These are phyloP conservation scores for Phylloporus scabripes DNA, from an alignment of 768 basidiomycete genomes.

Conservation along the genomic window DNA sequence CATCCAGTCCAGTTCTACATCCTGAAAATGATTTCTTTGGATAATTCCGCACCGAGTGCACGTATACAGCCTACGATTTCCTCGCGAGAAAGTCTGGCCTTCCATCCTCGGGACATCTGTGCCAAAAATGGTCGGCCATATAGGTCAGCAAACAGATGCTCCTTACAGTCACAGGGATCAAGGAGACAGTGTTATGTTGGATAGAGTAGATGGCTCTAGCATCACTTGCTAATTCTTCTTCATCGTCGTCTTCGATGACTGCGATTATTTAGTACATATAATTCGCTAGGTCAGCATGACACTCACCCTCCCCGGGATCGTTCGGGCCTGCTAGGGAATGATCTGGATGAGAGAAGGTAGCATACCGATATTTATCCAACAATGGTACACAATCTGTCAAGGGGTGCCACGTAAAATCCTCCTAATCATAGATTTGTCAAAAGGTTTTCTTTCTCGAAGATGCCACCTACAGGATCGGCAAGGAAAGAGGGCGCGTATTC, in stretches of 20 bases:
- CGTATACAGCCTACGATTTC: conserved; percentile 40
- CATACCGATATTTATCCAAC: conserved; percentile 67
- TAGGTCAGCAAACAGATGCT: background rate
- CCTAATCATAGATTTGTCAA: conserved; percentile 39
- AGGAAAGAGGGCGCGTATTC: conserved; percentile 88
- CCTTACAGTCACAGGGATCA: conserved; percentile 27
- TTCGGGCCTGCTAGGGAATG: conserved; percentile 40
- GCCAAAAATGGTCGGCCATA: conserved; percentile 6
- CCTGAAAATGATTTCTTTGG: conserved; percentile 37
- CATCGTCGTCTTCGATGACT: conserved; percentile 10
- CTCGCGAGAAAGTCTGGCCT: conserved; percentile 24
- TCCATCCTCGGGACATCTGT: conserved; percentile 27
- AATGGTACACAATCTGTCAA: conserved; percentile 51
- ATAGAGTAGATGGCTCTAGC: conserved; percentile 24
- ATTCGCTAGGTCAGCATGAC: background rate
- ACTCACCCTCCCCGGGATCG: conserved; percentile 25
- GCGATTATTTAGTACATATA: conserved; percentile 10
- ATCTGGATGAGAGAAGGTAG: conserved; percentile 60
- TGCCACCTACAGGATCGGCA: conserved; percentile 67
- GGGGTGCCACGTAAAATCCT: conserved; percentile 73
- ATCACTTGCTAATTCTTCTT: conserved; percentile 18
- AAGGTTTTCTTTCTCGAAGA: background rate
- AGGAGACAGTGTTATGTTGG: conserved; percentile 12
- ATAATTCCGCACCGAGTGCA: conserved; percentile 40
- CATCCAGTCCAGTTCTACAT: conserved; percentile 8